Evolutionary conservation across 139 green algal genomes (phyloP), one percentile per base, ranked within the genome.

Genomic region (Chlorella vulgaris): DNA sequence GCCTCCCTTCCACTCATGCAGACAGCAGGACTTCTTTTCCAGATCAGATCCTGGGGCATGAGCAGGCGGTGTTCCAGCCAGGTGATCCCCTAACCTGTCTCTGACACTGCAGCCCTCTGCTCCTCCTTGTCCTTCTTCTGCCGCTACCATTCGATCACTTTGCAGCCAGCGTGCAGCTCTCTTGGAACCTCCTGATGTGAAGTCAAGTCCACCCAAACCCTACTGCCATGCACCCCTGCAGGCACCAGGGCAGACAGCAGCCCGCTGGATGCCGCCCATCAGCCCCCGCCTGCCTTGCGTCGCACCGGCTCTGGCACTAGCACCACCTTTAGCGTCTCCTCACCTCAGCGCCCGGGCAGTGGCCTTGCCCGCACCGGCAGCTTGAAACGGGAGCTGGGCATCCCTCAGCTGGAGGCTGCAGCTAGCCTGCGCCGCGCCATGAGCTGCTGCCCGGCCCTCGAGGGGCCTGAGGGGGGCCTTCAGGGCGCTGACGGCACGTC

Each of bases 401-500:
- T 71, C 15, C 74, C 58, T 2, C 79, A 84, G 47, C 36, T 47
- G 33, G 60, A 74, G 60, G 69, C 68, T 0, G 69, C 80, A 3
- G 36, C 39, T 18, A 66, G 65, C 74, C 63, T 86, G 35, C 70
- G 80, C 50, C 61, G 79, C 39, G 78, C 84, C 50, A 85, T 88
- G n/a, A 76, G 60, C 31, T 84, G 83, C 60, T 87, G 80, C 68
- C 75, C 82, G n/a, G n/a, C n/a, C n/a, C n/a, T n/a, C 4, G 76
- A 84, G 29, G 33, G 84, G 39, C 2, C n/a, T 0, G 42, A 42
- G 21, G 42, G 28, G 1, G 42, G 19, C 13, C 31, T 0, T 7
- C 36, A 43, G 36, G 31, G 35, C 19, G 33, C 40, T 13, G 38
- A 50, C 22, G 61, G 76, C 38, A 31, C n/a, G 31, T 42, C 60